Base-by-base conservation (phyloP, 352 stramenopile species). In the Pythium folliculosum region DNA sequence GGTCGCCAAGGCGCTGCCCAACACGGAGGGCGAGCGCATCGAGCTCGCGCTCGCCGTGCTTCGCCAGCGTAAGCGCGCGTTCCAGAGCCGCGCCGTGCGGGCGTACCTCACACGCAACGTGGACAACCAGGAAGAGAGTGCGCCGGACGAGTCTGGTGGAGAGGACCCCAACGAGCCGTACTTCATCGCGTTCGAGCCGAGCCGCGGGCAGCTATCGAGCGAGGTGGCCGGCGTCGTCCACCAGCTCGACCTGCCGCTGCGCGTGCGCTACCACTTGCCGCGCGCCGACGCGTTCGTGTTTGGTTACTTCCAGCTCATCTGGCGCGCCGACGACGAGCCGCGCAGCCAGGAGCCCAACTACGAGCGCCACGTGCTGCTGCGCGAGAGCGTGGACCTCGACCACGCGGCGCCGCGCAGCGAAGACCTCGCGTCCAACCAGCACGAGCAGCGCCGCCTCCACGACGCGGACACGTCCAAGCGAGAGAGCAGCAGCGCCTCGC, bases 231-330 rank as follows among this genome's bases (percentile, higher is more conserved):
- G 78, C 14, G 54, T 72, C n/a, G 70, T 84, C 7, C 81, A 89
- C 50, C 73, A 86, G 27, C 69, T 75, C 21, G 65, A 67, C 37
- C 58, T 60, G 0, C 67, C 76, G 0, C 44, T 90, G 25, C 76
- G 76, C 7, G 64, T 90, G 10, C 78, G 71, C 8, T 90, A 88
- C 66, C 66, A 72, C 37, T 44, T 90, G 4, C 81, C 81, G 4
- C 65, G 71, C 16, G 30, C 63, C 3, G 79, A 87, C 5, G 55
- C 65, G 7, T 78, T 88, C 45, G 17, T 87, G 12, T 66, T 82
- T 51, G 81, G 81, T 19, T 90, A 90, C 72, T 87, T 90, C 52
- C 81, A 90, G 67, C 56, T 90, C 10, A 80, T 90, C n/a, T 90
- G 81, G 81, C 72, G 81, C 19, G 67, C 69, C 14, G 55, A 70